A percentile compares a stretch with the other conserved stretches of the same genome.
phyloP scores from a whole-genome alignment of 148 eudicot genomes.

The Camellia lanceoleosa region DNA sequence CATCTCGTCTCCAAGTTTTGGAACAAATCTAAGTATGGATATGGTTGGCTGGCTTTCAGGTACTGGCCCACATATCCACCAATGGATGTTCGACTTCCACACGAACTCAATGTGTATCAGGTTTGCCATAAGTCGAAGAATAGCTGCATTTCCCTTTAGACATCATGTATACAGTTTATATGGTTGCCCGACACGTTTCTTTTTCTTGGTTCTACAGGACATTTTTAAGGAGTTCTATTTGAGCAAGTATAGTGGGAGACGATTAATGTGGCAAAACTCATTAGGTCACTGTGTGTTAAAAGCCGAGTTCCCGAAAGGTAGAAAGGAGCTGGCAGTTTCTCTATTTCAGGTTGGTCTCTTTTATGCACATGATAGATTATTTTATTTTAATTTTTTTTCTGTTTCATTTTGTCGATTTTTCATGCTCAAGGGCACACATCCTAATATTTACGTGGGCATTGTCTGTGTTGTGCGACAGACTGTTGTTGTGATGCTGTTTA shows the following conservation, averaged over 20 bases:
- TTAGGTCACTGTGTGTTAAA: conserved; percentile 92
- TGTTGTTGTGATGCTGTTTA: conserved; percentile 91
- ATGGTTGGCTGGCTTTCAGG: conserved; percentile 42
- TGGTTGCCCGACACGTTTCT: conserved; percentile 5
- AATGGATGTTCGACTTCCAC: conserved; percentile 95
- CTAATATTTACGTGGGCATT: conserved; percentile 13
- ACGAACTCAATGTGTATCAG: conserved; percentile 94
- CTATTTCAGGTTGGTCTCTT: conserved; percentile 81
- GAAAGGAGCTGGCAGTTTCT: conserved; percentile 95
- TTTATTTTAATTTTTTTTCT: neutral
- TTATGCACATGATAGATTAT: neutral
- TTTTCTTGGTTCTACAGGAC: conserved; percentile 51
- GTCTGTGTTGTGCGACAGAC: conserved; percentile 43
- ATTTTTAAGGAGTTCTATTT: conserved; percentile 94
- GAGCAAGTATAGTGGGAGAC: conserved; percentile 90
- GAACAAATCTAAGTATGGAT: conserved; percentile 2
- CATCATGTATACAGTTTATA: neutral
- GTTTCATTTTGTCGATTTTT: neutral
- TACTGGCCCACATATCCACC: conserved; percentile 99
- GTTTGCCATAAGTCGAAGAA: conserved; percentile 35
- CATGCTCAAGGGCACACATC: neutral
- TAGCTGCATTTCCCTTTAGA: neutral
- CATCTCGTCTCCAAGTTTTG: neutral
- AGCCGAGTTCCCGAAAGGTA: conserved; percentile 85
- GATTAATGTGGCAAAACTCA: conserved; percentile 98